Evolutionary conservation across 2,329 filamentous ascomycete genomes (phyloP).

Genomic region (Neopestalotiopsis clavispora): DNA sequence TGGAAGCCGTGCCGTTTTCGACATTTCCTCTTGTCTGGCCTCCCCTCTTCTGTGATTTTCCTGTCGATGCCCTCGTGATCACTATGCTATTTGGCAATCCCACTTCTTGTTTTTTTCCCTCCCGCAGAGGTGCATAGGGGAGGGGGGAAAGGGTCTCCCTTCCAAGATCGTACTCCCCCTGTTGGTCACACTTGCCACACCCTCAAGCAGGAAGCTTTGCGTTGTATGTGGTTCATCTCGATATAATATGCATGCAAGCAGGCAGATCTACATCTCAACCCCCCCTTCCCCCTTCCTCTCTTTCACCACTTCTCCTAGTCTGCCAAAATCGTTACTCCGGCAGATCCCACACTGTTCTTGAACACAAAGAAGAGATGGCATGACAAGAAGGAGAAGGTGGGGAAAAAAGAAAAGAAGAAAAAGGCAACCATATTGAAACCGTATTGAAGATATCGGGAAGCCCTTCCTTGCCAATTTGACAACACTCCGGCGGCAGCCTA

Average conservation of each 20-base stretch:
- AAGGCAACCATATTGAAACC: not conserved
- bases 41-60: not conserved
- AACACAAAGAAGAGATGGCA: not conserved
- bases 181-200: not conserved
- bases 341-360: not conserved
- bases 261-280: constrained; percentile 1
- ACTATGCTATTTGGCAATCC: not conserved
- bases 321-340: not conserved
- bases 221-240: not conserved
- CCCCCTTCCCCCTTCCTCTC: not conserved
- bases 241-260: not conserved
- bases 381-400: too few species aligned
- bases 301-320: not conserved
- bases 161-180: not conserved
- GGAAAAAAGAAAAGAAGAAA: too few species aligned
- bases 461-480: not conserved
- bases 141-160: not conserved
- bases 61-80: not conserved
- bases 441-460: not conserved
- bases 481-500: not conserved
- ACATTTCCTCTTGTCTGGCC: not conserved
- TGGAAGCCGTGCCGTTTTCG: not conserved
- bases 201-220: not conserved
- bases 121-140: too few species aligned
- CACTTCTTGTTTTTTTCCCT: not conserved